Evolutionary conservation across 1,139 yeast genomes (phyloP).

Genomic region (Nadsonia commutata): DNA sequence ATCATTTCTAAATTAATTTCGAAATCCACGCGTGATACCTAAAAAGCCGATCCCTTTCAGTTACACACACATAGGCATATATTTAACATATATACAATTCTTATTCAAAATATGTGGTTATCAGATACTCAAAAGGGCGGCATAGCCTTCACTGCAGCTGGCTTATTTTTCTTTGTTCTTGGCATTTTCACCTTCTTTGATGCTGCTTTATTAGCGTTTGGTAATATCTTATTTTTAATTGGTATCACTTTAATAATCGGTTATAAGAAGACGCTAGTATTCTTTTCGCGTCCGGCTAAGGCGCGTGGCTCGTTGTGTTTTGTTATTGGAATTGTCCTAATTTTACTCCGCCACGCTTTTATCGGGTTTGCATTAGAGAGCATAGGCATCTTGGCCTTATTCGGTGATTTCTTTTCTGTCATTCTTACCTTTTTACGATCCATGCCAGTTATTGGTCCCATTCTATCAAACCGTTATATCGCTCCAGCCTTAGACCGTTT

Average conservation of each 20-base stretch:
- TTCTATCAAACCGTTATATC: slow-evolving; percentile 63
- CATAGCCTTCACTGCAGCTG: slow-evolving; percentile 6
- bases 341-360: slow-evolving; percentile 63
- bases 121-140: not conserved
- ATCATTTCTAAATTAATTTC: too few species aligned
- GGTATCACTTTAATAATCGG: slow-evolving; percentile 84
- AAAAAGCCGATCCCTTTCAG: too few species aligned
- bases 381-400: slow-evolving; percentile 74
- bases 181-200: slow-evolving; percentile 84
- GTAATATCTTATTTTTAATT: slow-evolving; percentile 64
- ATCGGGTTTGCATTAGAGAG: slow-evolving; percentile 75
- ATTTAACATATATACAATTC: too few species aligned
- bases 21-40: too few species aligned
- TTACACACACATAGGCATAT: too few species aligned
- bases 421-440: slow-evolving; percentile 81
- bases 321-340: slow-evolving; percentile 55
- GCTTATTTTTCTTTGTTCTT: slow-evolving; percentile 55
- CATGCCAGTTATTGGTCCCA: slow-evolving; percentile 76
- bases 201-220: slow-evolving; percentile 76
- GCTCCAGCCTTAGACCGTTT: slow-evolving; percentile 63
- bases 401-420: slow-evolving; percentile 86
- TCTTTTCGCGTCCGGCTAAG: slow-evolving; percentile 78
- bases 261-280: slow-evolving; percentile 63
- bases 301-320: slow-evolving; percentile 78
- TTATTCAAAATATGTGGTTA: not conserved